These are phyloP conservation scores for Aegilops sharonensis DNA, from an alignment of 176 grass and related monocot species.

Conservation along the genomic window DNA sequence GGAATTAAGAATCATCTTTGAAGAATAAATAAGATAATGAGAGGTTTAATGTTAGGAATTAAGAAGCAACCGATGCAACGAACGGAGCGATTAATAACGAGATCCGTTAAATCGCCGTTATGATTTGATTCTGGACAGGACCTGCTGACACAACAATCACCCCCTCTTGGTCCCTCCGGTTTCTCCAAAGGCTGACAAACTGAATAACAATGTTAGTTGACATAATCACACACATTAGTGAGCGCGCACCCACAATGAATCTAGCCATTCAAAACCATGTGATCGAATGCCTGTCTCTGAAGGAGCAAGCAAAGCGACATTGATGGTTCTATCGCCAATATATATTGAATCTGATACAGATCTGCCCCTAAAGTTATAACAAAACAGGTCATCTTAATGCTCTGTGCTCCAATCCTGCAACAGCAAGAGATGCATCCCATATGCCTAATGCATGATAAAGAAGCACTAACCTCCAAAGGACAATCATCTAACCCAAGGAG, in stretches of 20 bases:
- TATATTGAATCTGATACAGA: constrained; percentile 47
- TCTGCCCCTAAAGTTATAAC: constrained; percentile 27
- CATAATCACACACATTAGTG: constrained; percentile 10
- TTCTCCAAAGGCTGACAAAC: constrained; percentile 48
- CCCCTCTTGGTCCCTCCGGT: constrained; percentile 38
- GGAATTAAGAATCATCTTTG: neutral
- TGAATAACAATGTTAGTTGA: constrained; percentile 28
- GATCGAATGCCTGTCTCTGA: constrained; percentile 50
- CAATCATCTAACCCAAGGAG: constrained; percentile 28
- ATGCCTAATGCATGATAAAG: constrained; percentile 35
- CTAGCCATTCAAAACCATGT: constrained; percentile 39
- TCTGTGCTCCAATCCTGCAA: constrained; percentile 31
- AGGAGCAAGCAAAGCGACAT: constrained; percentile 51
- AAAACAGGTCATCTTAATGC: constrained; percentile 20
- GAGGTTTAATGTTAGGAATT: neutral
- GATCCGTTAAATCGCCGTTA: constrained; percentile 44
- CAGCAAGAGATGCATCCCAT: constrained; percentile 39
- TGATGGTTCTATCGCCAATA: constrained; percentile 37
- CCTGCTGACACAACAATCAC: neutral
- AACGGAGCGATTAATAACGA: neutral
- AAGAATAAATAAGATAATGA: neutral
- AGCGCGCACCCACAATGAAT: constrained; percentile 41
- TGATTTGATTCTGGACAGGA: constrained; percentile 43
- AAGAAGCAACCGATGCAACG: neutral
- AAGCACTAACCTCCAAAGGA: neutral